Evolutionary conservation across 768 basidiomycete genomes (phyloP), one percentile per base, ranked within the genome.

Genomic region (Strobilomyces dryophilus): DNA sequence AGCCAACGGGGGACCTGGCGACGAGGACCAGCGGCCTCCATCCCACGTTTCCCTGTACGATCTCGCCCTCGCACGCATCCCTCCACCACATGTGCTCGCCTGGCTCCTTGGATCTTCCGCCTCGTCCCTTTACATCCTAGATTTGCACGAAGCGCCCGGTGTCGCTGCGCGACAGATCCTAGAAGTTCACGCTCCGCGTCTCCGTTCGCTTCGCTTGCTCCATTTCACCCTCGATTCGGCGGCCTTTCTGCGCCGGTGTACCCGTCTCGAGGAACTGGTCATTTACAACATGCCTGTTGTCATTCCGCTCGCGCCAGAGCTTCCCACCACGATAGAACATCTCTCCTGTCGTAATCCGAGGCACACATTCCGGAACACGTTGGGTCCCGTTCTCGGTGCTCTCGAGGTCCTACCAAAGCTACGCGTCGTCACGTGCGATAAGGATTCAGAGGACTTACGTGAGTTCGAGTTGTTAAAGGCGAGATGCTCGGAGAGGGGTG

Each of bases 141-240:
- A 76, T 39, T 60, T 77, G 14, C 69, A 72, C 9, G 76, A 76
- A 49, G 44, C 57, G 1, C 73, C 74, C 0, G 67, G 72, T 10
- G 31, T 42, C 4, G 49, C 47, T 4, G 60, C 67, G 34, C 47
- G 66, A 27, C 37, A 56, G 4, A 51, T 67, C 5, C 61, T 79
- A n/a, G 53, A 53, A 9, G 42, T 21, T 0, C 67, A 72, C 44
- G 68, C 70, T 5, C 63, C 68, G 8, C 53, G 57, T n/a, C 64
- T 79, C n/a, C 70, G 72, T 14, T 78, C 78, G 2, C 66, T 79
- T 42, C 73, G 76, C 40, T 52, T 79, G 8, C 68, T 73, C 56
- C 66, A 67, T 24, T 73, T 70, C 60, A 72, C 59, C 56, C 32
- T 44, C 2, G 58, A 68, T 15, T 65, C 71, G 8, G 65, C 69